A percentile compares a stretch with the other conserved stretches of the same genome.
phyloP scores from a whole-genome alignment of 2,329 filamentous ascomycete genomes.

The Zalaria sp. region DNA sequence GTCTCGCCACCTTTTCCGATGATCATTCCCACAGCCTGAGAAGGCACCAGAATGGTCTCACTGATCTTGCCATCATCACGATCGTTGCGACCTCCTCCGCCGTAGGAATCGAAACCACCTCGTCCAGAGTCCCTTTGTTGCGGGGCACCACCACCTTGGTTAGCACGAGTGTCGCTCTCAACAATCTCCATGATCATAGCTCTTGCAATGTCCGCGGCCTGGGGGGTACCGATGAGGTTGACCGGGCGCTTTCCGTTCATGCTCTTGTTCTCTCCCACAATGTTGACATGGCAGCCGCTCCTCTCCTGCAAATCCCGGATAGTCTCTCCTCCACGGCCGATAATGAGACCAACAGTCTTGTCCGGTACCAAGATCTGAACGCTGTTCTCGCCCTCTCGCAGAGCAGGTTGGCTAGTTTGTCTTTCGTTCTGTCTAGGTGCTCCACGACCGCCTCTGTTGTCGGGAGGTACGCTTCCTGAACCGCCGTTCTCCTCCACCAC shows the following conservation, averaged over 20 bases:
- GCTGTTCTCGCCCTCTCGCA: slow-evolving; percentile 69
- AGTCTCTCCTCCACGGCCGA: slow-evolving; percentile 84
- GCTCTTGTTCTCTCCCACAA: slow-evolving; percentile 85
- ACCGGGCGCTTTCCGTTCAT: slow-evolving; percentile 80
- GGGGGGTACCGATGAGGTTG: slow-evolving; percentile 69
- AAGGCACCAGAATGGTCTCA: slow-evolving; percentile 73
- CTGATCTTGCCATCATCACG: slow-evolving; percentile 58
- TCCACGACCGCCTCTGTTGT: slow-evolving; percentile 2
- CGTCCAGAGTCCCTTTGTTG: slow-evolving; percentile 8
- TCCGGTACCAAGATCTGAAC: slow-evolving; percentile 93
- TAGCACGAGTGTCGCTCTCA: slow-evolving; percentile 57
- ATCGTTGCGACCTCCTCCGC: slow-evolving; percentile 26
- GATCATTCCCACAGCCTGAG: slow-evolving; percentile 90
- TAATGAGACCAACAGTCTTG: slow-evolving; percentile 82
- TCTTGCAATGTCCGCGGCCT: slow-evolving; percentile 64
- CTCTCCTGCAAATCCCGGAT: slow-evolving; percentile 85
- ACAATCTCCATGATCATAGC: slow-evolving; percentile 88
- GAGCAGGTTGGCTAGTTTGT: slow-evolving; percentile 22
- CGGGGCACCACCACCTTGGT: slow-evolving; percentile 5
- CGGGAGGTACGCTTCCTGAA: slow-evolving; percentile 14
- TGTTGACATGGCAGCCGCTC: slow-evolving; percentile 91
- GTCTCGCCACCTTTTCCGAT: slow-evolving; percentile 89
- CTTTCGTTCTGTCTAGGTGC: slow-evolving; percentile 13
- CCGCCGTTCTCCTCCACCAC: slow-evolving; percentile 80
- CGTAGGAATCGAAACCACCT: slow-evolving; percentile 18